phyloP scores from a whole-genome alignment of 257 asterid genomes.

The Leptodermis oblonga region DNA sequence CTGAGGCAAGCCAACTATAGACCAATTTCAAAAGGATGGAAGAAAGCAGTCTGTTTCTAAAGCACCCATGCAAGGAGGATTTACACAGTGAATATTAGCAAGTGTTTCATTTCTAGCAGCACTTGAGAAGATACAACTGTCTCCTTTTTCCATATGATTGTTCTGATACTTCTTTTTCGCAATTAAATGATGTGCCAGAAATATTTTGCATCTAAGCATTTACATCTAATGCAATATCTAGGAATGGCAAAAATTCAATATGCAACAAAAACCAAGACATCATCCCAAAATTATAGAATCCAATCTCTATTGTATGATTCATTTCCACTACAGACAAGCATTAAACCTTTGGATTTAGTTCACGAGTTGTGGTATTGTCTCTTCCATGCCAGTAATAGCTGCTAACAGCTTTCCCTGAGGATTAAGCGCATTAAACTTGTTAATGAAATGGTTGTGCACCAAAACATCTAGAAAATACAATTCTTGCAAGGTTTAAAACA shows the following conservation, averaged over 20 bases:
- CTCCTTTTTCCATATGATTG: not conserved
- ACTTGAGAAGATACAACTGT: not conserved
- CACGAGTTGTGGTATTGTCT: conserved; percentile 56
- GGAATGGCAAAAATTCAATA: not conserved
- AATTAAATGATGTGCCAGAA: not conserved
- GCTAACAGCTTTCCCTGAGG: conserved; percentile 61
- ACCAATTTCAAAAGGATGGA: not conserved
- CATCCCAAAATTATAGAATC: not conserved
- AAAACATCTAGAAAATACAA: not conserved
- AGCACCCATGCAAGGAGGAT: not conserved
- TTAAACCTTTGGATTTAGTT: conserved; percentile 92
- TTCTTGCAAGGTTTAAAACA: not conserved
- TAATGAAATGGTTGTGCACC: not conserved
- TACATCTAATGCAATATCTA: not conserved
- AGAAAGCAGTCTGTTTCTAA: not conserved
- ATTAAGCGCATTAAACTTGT: conserved; percentile 13
- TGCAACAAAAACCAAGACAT: not conserved
- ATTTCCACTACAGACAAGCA: conserved; percentile 10
- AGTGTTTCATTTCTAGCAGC: not conserved
- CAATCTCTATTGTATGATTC: not conserved
- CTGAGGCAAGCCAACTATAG: not conserved
- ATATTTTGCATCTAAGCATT: not conserved
- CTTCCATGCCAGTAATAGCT: conserved; percentile 99
- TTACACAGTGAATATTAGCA: not conserved
- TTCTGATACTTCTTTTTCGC: not conserved